phyloP scores from a whole-genome alignment of 1,139 yeast genomes.

The Geotrichum bryndzae region DNA sequence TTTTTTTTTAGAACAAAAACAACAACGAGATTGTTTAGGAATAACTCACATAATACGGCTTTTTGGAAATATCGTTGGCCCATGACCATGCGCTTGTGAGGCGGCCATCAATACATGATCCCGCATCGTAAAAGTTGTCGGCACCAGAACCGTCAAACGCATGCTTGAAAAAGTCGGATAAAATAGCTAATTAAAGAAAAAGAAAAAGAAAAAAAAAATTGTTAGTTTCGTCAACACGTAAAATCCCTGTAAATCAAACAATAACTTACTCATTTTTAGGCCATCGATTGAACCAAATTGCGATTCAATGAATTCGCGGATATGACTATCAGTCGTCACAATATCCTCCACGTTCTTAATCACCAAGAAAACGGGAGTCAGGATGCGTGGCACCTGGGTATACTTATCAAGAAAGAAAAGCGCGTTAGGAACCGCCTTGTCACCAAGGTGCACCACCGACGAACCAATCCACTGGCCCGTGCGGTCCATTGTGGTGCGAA shows the following conservation, averaged over 20 bases:
- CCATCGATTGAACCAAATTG: slow-evolving; percentile 52
- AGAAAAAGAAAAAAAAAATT: not conserved
- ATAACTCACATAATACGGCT: slow-evolving; percentile 43
- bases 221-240: not conserved
- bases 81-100: slow-evolving; percentile 76
- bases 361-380: slow-evolving; percentile 60
- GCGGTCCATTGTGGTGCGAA: slow-evolving; percentile 53
- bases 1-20: slow-evolving; percentile 1
- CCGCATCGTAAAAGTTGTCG: slow-evolving; percentile 71
- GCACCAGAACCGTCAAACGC: slow-evolving; percentile 78
- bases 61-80: slow-evolving; percentile 61
- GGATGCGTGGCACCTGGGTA: slow-evolving; percentile 64
- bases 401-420: slow-evolving; percentile 68
- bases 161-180: slow-evolving; percentile 64
- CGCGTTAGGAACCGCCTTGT: slow-evolving; percentile 74
- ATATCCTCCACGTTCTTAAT: slow-evolving; percentile 36
- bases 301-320: slow-evolving; percentile 45
- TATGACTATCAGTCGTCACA: slow-evolving; percentile 13
- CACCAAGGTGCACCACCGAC: slow-evolving; percentile 69
- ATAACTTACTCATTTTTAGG: slow-evolving; percentile 36
- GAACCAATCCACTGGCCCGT: slow-evolving; percentile 70
- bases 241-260: not conserved
- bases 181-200: slow-evolving; percentile 34
- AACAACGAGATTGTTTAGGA: not conserved
- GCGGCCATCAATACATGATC: slow-evolving; percentile 74